Conservation (phyloP, 139 green algal species). For the Coccomyxa sp. region DNA sequence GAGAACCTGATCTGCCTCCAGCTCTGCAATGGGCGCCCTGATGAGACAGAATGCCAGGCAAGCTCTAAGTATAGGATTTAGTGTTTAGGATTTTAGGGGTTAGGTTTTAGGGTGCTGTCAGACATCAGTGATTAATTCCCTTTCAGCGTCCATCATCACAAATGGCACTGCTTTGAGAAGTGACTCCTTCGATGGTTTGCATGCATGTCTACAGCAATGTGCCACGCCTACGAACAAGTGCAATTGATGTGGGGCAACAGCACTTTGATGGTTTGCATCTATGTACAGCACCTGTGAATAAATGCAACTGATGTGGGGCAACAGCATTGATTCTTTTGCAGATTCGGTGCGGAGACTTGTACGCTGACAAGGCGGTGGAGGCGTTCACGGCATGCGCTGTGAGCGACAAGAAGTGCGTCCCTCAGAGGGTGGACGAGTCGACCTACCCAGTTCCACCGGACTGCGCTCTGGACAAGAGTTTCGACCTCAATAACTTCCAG, state of each 20-base stretch:
- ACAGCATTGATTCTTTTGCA: slow-evolving; percentile 20
- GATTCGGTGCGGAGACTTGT: slow-evolving; percentile 80
- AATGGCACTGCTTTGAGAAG: not conserved
- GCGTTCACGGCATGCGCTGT: slow-evolving; percentile 84
- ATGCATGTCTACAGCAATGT: too few species aligned
- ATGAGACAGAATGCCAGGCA: slow-evolving; percentile 76
- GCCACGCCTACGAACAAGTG: too few species aligned
- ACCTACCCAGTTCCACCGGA: slow-evolving; percentile 33
- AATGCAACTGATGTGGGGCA: too few species aligned
- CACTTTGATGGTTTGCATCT: too few species aligned
- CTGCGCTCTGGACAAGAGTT: slow-evolving; percentile 43
- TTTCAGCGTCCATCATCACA: not conserved
- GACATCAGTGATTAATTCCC: too few species aligned
- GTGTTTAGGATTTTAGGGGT: too few species aligned
- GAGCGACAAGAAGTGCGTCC: slow-evolving; percentile 81
- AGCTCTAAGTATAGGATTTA: too few species aligned
- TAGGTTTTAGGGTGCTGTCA: too few species aligned
- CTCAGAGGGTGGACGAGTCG: slow-evolving; percentile 61
- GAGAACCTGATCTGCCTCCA: slow-evolving; percentile 83
- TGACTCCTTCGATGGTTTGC: too few species aligned
- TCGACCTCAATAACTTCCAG: slow-evolving; percentile 64
- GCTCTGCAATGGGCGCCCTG: slow-evolving; percentile 56
- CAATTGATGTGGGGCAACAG: too few species aligned
- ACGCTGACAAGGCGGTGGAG: slow-evolving; percentile 65
- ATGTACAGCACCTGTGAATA: too few species aligned